A percentile compares a stretch with the other conserved stretches of the same genome.
These are phyloP conservation scores for Saksenaea vasiformis DNA, from an alignment of 371 early-diverging fungal species.

Conservation along the genomic window DNA sequence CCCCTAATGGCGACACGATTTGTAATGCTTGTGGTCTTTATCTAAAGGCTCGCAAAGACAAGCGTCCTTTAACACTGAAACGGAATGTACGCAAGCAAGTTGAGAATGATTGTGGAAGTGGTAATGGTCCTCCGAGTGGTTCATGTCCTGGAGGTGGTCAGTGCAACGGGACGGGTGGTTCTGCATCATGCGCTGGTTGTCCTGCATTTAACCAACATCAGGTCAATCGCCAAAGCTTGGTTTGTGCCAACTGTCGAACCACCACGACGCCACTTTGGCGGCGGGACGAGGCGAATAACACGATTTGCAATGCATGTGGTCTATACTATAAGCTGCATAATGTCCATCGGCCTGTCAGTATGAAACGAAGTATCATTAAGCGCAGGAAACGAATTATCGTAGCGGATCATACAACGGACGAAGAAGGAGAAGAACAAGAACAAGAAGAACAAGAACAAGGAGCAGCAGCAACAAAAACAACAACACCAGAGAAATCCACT, in stretches of 20 bases:
- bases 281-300: conserved; percentile 73
- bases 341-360: conserved; percentile 73
- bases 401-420: conserved; percentile 13
- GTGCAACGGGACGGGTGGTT: conserved; percentile 80
- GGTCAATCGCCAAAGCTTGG: conserved; percentile 50
- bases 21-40: conserved; percentile 94
- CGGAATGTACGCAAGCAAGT: conserved; percentile 28
- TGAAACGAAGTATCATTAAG: conserved; percentile 85
- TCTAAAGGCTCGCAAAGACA: conserved; percentile 45
- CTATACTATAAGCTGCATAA: conserved; percentile 84
- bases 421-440: conserved; percentile 24
- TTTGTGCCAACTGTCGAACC: conserved; percentile 83
- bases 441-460: conserved; percentile 6
- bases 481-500: no score
- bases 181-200: conserved; percentile 75
- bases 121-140: conserved; percentile 31
- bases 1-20: conserved; percentile 77
- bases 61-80: conserved; percentile 53
- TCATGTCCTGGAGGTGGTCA: conserved; percentile 81
- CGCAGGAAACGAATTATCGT: conserved; percentile 73
- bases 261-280: conserved; percentile 92
- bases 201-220: conserved; percentile 79
- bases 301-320: conserved; percentile 89
- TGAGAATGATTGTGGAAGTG: background rate
- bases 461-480: background rate